Evolutionary conservation across 495 filamentous ascomycete genomes (phyloP).

Genomic region (Penicilliopsis zonata): DNA sequence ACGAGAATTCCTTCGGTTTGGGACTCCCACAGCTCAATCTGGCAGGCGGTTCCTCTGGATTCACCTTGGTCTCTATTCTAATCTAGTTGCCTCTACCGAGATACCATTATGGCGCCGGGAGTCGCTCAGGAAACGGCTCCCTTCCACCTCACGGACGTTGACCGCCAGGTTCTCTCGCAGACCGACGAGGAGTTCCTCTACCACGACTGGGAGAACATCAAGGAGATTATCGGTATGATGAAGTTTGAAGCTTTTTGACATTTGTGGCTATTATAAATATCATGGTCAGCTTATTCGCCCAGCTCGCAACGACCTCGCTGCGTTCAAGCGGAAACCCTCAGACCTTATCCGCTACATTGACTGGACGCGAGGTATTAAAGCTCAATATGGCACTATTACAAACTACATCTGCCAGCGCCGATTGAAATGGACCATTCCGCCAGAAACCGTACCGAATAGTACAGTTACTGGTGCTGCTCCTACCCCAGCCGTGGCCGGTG

Average conservation of each 20-base stretch:
- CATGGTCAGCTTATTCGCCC: too few species aligned
- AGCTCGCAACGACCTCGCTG: slow-evolving; percentile 61
- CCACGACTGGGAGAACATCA: slow-evolving; percentile 60
- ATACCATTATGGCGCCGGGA: slow-evolving; percentile 4
- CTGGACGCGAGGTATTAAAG: slow-evolving; percentile 61
- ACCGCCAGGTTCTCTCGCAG: slow-evolving; percentile 52
- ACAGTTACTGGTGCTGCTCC: slow-evolving; percentile 4
- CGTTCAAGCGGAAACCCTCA: slow-evolving; percentile 71
- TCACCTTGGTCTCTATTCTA: too few species aligned
- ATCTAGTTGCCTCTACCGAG: too few species aligned
- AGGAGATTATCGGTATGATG: slow-evolving; percentile 54
- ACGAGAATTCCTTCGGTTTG: too few species aligned
- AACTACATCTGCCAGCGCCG: slow-evolving; percentile 64
- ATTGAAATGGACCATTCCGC: slow-evolving; percentile 51
- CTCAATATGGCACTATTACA: slow-evolving; percentile 62
- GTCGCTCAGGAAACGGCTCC: slow-evolving; percentile 18
- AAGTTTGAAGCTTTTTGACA: too few species aligned
- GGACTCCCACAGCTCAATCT: too few species aligned
- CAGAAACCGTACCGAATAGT: slow-evolving; percentile 4
- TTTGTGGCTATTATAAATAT: too few species aligned
- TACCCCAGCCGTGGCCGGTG: slow-evolving; percentile 6
- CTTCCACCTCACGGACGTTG: slow-evolving; percentile 53
- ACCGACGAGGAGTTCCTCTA: slow-evolving; percentile 57
- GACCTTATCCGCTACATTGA: slow-evolving; percentile 73
- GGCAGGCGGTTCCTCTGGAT: too few species aligned